Base-by-base conservation (phyloP, 1,284 basidiomycete genomes). In the Cryptococcus sp. region DNA sequence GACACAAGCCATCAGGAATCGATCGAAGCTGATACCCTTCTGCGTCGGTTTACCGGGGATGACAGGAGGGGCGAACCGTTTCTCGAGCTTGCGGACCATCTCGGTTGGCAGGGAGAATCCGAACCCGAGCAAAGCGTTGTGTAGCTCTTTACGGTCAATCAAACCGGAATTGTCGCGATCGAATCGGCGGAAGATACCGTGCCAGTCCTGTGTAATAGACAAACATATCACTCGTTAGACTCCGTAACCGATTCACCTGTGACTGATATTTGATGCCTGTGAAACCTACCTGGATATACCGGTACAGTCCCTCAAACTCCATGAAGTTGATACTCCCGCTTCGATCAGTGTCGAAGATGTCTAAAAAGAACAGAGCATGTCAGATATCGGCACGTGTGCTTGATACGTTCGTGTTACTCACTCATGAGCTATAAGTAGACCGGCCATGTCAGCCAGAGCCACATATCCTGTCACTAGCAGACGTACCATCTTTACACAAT, bases 1-100 rank as follows among this genome's bases (percentile, higher is more conserved):
- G 15, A 79, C 78, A 55, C 78, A 79, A 50, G 78, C 78, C 78
- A 79, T 78, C 64, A 79, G 69, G 68, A 79, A 79, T 51, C 78
- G 62, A 70, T 79, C 78, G 61, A 79, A 79, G 41, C 67, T 70
- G 57, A 79, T 77, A 15, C 78, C 78, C 17, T 63, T 61, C 8
- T 57, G 58, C 10, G 47, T 51, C 13, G 53, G 53, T 40, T 71
- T 56, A 8, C 68, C 67, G 0, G 67, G 67, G 47, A 66, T 69
- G 7, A 73, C 74, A 3, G 78, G 78, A 0, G 78, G 76, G 10
- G 75, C 69, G 42, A 75, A 79, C 31, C 76, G 62, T 62, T 78
- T 78, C 59, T 78, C 76, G 22, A 79, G 62, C 61, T 73, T 72
- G 38, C 67, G 60, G 19, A 79, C 75, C 71, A 79, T 74, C 50